Conservation (phyloP, 2,329 filamentous ascomycete genomes). For the Myriosclerotinia curreyana region DNA sequence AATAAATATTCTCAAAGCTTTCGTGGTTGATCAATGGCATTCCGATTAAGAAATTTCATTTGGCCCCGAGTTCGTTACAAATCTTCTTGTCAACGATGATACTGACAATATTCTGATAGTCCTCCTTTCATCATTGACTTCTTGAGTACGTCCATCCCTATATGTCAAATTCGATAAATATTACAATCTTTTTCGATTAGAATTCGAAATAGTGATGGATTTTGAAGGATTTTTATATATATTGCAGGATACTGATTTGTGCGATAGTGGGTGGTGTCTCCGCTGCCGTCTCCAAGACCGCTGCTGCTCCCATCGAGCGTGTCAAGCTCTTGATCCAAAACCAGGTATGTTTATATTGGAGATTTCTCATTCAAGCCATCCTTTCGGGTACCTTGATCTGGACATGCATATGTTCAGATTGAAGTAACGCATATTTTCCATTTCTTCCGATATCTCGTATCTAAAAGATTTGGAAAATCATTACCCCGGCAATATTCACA, state of each 20-base stretch:
- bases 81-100: constrained; percentile 22
- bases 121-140: constrained; percentile 92
- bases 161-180: constrained; percentile 21
- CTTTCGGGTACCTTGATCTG: constrained; percentile 27
- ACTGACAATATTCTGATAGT: constrained; percentile 46
- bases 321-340: constrained; percentile 99
- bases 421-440: constrained; percentile 5
- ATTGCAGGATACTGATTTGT: constrained; percentile 32
- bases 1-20: constrained; percentile 22
- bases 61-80: constrained; percentile 19
- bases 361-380: constrained; percentile 11
- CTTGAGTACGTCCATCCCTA: constrained; percentile 74
- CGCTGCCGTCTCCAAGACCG: constrained; percentile 99
- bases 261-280: constrained; percentile 96
- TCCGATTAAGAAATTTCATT: constrained; percentile 27
- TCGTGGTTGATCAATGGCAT: constrained; percentile 31
- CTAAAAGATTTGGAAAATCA: constrained; percentile 3
- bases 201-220: constrained; percentile 21
- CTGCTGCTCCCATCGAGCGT: constrained; percentile 99
- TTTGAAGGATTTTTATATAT: constrained; percentile 6
- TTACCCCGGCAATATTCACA: not conserved
- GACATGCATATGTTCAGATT: constrained; percentile 17
- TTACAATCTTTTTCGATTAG: constrained; percentile 24
- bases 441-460: not conserved
- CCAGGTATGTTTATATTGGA: constrained; percentile 67